A percentile compares a stretch with the other conserved stretches of the same genome.
phyloP scores from a whole-genome alignment of 1,139 yeast genomes.

The Hyphopichia pseudoburtonii region DNA sequence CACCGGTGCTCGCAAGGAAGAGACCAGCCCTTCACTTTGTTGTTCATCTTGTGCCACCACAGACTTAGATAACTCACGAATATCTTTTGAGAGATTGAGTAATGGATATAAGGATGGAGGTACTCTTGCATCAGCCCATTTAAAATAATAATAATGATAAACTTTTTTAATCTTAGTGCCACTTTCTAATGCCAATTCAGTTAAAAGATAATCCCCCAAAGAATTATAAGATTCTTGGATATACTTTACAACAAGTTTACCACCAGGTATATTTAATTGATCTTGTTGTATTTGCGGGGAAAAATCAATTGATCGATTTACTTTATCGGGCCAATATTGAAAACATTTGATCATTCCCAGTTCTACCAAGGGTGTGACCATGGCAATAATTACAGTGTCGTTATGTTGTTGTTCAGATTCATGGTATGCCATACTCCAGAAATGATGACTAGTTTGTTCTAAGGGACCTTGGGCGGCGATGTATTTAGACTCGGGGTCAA shows the following conservation, averaged over 20 bases:
- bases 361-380: conserved; percentile 84
- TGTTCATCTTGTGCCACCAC: conserved; percentile 5
- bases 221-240: conserved; percentile 16
- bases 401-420: conserved; percentile 37
- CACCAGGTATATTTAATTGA: conserved; percentile 21
- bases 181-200: conserved; percentile 26
- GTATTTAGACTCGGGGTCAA: conserved; percentile 20
- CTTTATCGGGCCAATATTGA: conserved; percentile 66
- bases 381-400: conserved; percentile 59
- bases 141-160: conserved; percentile 51
- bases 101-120: conserved; percentile 48
- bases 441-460: conserved; percentile 57
- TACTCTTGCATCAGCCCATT: conserved; percentile 58
- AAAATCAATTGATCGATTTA: conserved; percentile 20
- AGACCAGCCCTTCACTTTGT: conserved; percentile 7
- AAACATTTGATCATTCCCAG: conserved; percentile 62
- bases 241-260: conserved; percentile 19
- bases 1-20: conserved; percentile 15
- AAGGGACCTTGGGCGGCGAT: conserved; percentile 66
- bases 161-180: conserved; percentile 35
- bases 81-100: conserved; percentile 24
- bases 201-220: conserved; percentile 27
- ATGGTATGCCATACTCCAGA: conserved; percentile 82
- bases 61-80: no score
- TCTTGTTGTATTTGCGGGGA: conserved; percentile 18